Conservation (phyloP, 2,329 filamentous ascomycete genomes). For the Xylariaceae sp. region DNA sequence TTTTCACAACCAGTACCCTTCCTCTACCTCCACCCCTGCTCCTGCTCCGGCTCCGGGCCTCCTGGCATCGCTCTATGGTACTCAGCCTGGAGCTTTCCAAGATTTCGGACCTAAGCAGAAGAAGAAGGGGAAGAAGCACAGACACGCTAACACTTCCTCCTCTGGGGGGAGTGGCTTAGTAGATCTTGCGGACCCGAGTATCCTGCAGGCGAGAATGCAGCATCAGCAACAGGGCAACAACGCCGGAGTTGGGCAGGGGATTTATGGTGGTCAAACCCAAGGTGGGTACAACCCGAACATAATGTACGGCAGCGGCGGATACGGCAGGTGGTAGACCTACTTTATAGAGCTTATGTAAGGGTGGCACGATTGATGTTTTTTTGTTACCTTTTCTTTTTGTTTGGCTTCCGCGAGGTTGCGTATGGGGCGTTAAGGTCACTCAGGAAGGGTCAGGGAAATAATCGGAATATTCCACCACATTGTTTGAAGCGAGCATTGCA, state of each 20-base stretch:
- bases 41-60: conserved; percentile 90
- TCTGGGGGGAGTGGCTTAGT: conserved; percentile 98
- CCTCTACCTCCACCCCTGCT: conserved; percentile 79
- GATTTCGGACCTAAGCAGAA: conserved; percentile 96
- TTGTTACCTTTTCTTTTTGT: conserved; percentile 32
- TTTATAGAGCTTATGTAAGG: conserved; percentile 24
- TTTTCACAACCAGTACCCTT: conserved; percentile 84
- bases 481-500: conserved; percentile 52
- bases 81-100: conserved; percentile 83
- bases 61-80: conserved; percentile 88
- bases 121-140: conserved; percentile 99
- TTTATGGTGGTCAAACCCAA: conserved; percentile 87
- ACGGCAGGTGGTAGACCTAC: conserved; percentile 64
- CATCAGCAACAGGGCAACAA: conserved; percentile 76
- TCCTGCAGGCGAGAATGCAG: conserved; percentile 96
- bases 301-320: conserved; percentile 74
- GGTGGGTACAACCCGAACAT: conserved; percentile 91
- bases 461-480: conserved; percentile 40
- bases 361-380: conserved; percentile 28
- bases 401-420: conserved; percentile 36
- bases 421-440: conserved; percentile 35
- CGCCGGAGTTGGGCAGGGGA: conserved; percentile 82
- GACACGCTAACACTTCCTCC: conserved; percentile 99
- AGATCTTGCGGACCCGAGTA: conserved; percentile 99
- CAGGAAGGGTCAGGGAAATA: conserved; percentile 33